Evolutionary conservation across 495 filamentous ascomycete genomes (phyloP).

Genomic region (Lophiostoma macrostomum): DNA sequence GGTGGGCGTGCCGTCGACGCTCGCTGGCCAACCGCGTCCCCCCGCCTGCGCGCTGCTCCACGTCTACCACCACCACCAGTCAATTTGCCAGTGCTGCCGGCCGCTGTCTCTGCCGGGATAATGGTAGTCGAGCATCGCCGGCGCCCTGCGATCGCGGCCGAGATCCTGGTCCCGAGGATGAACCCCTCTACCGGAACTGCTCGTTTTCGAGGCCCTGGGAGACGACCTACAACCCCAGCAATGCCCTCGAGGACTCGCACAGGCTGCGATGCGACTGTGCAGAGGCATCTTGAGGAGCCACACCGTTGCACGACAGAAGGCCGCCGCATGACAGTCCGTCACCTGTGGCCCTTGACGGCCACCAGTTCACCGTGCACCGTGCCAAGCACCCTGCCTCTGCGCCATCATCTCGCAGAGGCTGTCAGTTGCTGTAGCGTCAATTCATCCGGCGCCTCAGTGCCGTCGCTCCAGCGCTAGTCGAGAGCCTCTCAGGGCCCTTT

Average conservation of each 20-base stretch:
- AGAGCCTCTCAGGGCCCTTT: neutral
- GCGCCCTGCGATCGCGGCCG: slow-evolving; percentile 5
- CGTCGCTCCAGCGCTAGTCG: slow-evolving; percentile 3
- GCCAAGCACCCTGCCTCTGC: slow-evolving; percentile 8
- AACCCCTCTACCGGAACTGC: slow-evolving; percentile 4
- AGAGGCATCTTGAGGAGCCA: neutral
- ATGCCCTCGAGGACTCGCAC: neutral
- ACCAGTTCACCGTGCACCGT: neutral
- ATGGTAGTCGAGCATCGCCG: neutral
- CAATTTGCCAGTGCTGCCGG: neutral
- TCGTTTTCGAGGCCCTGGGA: slow-evolving; percentile 7
- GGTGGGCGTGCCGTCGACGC: slow-evolving; percentile 1
- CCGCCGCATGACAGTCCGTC: slow-evolving; percentile 21
- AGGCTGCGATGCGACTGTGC: slow-evolving; percentile 20
- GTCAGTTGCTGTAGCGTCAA: slow-evolving; percentile 25
- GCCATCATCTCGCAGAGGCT: slow-evolving; percentile 25
- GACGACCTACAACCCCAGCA: slow-evolving; percentile 4
- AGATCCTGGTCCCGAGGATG: neutral
- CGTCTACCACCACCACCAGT: no score
- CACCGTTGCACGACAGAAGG: slow-evolving; percentile 12
- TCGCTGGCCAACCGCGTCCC: neutral
- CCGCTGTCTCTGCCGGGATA: neutral
- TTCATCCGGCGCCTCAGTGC: slow-evolving; percentile 16
- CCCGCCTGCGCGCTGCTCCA: neutral
- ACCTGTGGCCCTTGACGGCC: neutral